phyloP scores from a whole-genome alignment of 148 eudicot species.

The Selenicereus undatus region DNA sequence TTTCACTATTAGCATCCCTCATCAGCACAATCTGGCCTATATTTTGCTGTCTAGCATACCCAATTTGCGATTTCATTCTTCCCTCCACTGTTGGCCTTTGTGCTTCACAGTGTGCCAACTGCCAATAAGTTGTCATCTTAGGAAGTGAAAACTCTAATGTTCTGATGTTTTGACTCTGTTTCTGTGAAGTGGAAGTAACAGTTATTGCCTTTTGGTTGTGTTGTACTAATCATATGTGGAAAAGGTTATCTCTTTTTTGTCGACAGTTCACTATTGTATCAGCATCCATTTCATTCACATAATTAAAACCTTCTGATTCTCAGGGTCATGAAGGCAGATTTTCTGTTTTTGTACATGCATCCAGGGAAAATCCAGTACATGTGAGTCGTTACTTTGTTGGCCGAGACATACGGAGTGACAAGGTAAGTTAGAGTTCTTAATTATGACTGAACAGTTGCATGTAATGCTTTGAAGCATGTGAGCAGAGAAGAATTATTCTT shows the following conservation, averaged over 20 bases:
- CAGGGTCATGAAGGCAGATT: conserved; percentile 68
- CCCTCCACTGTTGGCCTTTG: too few species aligned
- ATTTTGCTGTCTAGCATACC: too few species aligned
- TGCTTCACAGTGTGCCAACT: not conserved
- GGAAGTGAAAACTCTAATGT: not conserved
- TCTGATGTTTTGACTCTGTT: not conserved
- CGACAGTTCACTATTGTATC: not conserved
- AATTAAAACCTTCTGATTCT: conserved; percentile 4
- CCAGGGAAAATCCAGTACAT: conserved; percentile 44
- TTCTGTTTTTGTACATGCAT: conserved; percentile 55
- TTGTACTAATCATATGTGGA: not conserved
- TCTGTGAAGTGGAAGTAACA: not conserved
- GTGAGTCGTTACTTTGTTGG: conserved; percentile 49
- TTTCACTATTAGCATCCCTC: too few species aligned
- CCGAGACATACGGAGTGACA: conserved; percentile 47
- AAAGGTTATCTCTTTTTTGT: not conserved
- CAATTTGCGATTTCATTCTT: too few species aligned
- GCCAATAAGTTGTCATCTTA: not conserved
- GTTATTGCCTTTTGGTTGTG: not conserved
- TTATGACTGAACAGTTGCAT: not conserved
- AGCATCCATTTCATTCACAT: not conserved
- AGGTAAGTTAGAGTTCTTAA: conserved; percentile 30
- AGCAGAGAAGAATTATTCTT: not conserved
- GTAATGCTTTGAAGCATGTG: not conserved
- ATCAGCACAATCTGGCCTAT: too few species aligned